Evolutionary conservation across 345 rosid species (phyloP), one percentile per base, ranked within the genome.

Genomic region (Odontarrhena argentea): DNA sequence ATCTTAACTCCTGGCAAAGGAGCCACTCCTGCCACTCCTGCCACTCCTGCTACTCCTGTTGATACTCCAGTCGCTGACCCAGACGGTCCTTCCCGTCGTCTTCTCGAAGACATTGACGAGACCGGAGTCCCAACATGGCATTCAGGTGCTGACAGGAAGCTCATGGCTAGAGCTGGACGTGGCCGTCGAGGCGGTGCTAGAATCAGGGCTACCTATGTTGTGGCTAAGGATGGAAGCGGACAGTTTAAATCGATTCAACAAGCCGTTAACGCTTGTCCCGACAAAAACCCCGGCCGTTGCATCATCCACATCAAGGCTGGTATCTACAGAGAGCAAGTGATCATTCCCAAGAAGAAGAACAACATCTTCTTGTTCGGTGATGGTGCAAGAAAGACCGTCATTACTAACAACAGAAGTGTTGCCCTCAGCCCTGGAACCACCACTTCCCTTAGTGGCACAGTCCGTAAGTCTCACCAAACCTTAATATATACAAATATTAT

Each of bases 171-270:
- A 1, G 65, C 60, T 38, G 70, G 61, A 49, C 78, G 78, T 55
- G 74, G 77, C 9, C 25, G 26, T 24, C 0, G 45, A 2, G 74
- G 59, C 4, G 78, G 35, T 68, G 55, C 38, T n/a, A 63, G 64
- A 34, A 63, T 73, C 52, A 77, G 2, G 32, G 89, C 94, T 0
- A 77, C 77, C 51, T 85, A 60, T 3, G 86, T 87, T 7, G 98
- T 89, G 63, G 96, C 95, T 30, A 58, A 84, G 60, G 98, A 92
- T 60, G 96, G 92, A 12, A 87, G 89, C 57, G 95, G 95, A 41
- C 77, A 83, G 15, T 84, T 77, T 74, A 89, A 59, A 75, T 74
- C 82, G 9, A 79, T 89, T 10, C 66, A 26, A 53, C 82, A 49
- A 1, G 96, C 98, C 5, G 76, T 92, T 53, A 52, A 66, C 8